Conservation (phyloP, 768 basidiomycete genomes). For the Antrodiella citrinella region DNA sequence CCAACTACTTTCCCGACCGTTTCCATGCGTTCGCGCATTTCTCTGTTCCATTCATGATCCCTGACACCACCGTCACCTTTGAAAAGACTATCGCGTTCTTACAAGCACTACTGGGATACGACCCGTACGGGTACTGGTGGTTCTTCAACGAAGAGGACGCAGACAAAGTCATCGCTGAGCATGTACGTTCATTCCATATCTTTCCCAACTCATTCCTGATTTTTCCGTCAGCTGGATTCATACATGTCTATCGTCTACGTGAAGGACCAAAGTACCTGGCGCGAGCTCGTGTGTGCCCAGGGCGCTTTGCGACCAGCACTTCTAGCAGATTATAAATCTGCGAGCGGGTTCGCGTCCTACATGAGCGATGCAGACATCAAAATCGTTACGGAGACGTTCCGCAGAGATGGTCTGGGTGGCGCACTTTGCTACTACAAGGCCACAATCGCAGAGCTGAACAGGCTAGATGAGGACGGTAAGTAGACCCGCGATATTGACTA, state of each 20-base stretch:
- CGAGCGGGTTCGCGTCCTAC: slow-evolving; percentile 18
- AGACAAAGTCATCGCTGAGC: neutral
- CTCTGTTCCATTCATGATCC: slow-evolving; percentile 25
- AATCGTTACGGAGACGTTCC: slow-evolving; percentile 20
- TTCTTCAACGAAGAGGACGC: slow-evolving; percentile 2
- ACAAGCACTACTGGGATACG: neutral
- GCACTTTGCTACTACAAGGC: slow-evolving; percentile 32
- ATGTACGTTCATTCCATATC: neutral
- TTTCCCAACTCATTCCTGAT: neutral
- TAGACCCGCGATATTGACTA: neutral
- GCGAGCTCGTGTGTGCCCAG: slow-evolving; percentile 25
- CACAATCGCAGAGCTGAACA: slow-evolving; percentile 8
- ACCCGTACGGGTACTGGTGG: slow-evolving; percentile 2
- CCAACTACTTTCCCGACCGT: slow-evolving; percentile 30
- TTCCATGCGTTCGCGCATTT: slow-evolving; percentile 32
- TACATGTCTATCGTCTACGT: slow-evolving; percentile 15
- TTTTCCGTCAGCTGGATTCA: neutral
- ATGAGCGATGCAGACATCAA: slow-evolving; percentile 26
- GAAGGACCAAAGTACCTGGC: slow-evolving; percentile 26
- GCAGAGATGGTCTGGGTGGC: slow-evolving; percentile 24
- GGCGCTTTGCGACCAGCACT: slow-evolving; percentile 27
- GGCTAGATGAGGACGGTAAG: neutral
- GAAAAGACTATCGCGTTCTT: slow-evolving; percentile 2
- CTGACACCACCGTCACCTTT: slow-evolving; percentile 19
- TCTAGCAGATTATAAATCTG: slow-evolving; percentile 20